Evolutionary conservation across 305 asterid species (phyloP).

Genomic region (Solanum aculeatissimum): DNA sequence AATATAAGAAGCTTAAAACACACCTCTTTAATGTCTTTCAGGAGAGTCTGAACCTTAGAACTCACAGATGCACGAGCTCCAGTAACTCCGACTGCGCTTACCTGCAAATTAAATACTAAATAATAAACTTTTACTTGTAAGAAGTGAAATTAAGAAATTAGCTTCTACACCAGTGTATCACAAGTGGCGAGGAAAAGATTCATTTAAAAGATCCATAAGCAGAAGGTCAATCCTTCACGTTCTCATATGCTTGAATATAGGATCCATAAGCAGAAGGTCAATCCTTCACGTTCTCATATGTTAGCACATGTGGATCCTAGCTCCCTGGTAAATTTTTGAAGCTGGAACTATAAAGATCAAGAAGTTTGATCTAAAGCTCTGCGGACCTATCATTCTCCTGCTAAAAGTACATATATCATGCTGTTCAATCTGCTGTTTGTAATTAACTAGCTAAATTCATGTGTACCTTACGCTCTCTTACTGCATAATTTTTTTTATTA

Average conservation of each 20-base stretch:
- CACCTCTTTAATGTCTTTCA: constrained; percentile 72
- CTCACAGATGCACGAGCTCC: constrained; percentile 84
- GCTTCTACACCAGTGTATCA: background rate
- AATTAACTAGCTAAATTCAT: background rate
- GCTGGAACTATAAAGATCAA: background rate
- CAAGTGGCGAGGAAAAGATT: background rate
- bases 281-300: background rate
- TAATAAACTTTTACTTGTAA: background rate
- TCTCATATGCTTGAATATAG: too few species aligned
- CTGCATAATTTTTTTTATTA: background rate
- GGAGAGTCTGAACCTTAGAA: constrained; percentile 55
- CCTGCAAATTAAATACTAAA: constrained; percentile 28
- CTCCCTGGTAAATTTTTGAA: background rate
- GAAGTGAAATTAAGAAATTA: background rate
- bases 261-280: background rate
- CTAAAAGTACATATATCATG: background rate
- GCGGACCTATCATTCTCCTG: background rate
- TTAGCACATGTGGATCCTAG: background rate
- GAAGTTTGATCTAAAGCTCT: background rate
- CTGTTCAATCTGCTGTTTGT: background rate
- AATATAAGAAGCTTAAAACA: background rate
- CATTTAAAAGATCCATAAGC: background rate
- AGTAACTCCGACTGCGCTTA: constrained; percentile 92
- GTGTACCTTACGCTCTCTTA: background rate
- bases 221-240: background rate